Base-by-base conservation (phyloP, 129 eudicot species). In the Glebionis coronaria region DNA sequence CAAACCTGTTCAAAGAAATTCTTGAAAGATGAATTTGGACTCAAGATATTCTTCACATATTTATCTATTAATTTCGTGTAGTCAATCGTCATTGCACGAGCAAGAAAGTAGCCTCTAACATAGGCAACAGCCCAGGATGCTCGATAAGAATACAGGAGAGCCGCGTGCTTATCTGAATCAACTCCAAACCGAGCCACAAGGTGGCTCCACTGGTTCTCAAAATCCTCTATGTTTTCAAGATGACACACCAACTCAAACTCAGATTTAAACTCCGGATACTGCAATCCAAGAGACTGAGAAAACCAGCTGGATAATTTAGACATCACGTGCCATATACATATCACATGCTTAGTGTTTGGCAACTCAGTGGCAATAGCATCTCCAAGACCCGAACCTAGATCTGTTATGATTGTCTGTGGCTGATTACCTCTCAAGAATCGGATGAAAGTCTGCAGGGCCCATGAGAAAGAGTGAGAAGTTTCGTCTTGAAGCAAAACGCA, bases 401-500 rank as follows among this genome's bases (percentile, higher is more conserved):
- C 96, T 5, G 96, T 85, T 63, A 88, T 78, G 58, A 88, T 81
- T 14, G 90, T 88, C 74, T 88, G 92, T 4, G 92, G 96, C 27
- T 63, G 77, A 69, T 80, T 81, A 49, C 96, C 96, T 76, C 84
- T 71, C 84, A 83, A 79, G 66, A 85, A 85, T 50, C 69, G 84
- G 61, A 81, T 70, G 74, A 88, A 88, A 55, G 80, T 84, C 84
- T 88, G 92, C 62, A 85, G 54, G 57, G 92, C 83, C 96, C 92
- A 85, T 45, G 87, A 65, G 81, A 82, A 85, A 40, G 92, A 82
- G 42, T 53, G 85, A 42, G 81, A 61, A 40, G 85, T 83, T 74
- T 83, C 96, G 54, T 88, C 96, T 80, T 88, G 96, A 71, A 88
- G 77, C 68, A 88, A 78, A 78, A 71, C 87, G 50, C 92, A 88